Evolutionary conservation across 441 rosid species (phyloP), one percentile per base, ranked within the genome.

Genomic region (Arabidopsis hybrid): DNA sequence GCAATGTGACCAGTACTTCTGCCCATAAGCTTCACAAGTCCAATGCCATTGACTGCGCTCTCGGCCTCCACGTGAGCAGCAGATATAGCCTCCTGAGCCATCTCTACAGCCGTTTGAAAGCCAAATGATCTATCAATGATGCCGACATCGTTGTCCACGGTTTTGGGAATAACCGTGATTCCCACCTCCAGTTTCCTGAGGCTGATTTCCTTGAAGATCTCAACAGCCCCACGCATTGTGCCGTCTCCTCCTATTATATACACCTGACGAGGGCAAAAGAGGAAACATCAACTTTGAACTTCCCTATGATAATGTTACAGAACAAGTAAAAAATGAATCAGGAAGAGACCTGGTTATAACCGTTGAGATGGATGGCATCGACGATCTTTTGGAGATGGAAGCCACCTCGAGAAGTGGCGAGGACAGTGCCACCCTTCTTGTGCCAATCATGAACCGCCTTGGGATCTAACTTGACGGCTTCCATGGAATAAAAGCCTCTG

Each of bases 1-100:
- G 95, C 89, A 68, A 94, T 94, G 84, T 94, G 97, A 35, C 99
- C 95, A 10, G 97, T 90, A 82, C 92, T 88, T 82, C 97, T 80
- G 17, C 97, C 97, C 97, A 92, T 94, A 39, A 90, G 84, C 86
- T 92, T 94, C 65, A 92, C 95, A 26, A 89, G 76, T 45, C 97
- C 97, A n/a, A 90, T 87, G 14, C 96, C 97, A 65, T 93, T 89
- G 32, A 88, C 92, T 2, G 95, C 97, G 60, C 97, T 93, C 85
- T 91, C 89, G 2, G 95, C 97, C 81, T 93, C 98, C 35, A 89
- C 90, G 60, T 85, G 92, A 49, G 91, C 98, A 35, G 98, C 95
- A 14, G 45, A 84, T 74, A 92, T 90, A 63, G 97, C 93, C 77
- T 92, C 82, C 72, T 89, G 90, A 5, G 97, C 99, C 94, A 83